Evolutionary conservation across 1,139 yeast species (phyloP).

Genomic region (Geotrichum phurueaensis): DNA sequence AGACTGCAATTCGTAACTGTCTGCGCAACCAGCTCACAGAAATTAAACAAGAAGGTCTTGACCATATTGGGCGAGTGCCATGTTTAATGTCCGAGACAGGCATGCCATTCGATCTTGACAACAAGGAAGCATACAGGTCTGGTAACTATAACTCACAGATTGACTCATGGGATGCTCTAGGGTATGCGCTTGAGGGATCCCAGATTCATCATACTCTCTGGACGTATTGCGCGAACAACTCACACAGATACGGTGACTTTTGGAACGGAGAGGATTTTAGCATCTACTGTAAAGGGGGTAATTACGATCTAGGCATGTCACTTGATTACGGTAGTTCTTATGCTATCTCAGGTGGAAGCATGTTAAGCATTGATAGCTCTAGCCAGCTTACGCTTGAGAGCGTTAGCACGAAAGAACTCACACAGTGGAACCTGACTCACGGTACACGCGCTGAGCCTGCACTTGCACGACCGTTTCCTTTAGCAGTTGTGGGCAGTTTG

Average conservation of each 20-base stretch:
- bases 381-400: not conserved
- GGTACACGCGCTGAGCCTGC: constrained; percentile 49
- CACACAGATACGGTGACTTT: constrained; percentile 76
- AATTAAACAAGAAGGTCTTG: constrained; percentile 54
- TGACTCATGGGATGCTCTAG: constrained; percentile 75
- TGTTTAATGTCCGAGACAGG: constrained; percentile 86
- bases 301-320: not conserved
- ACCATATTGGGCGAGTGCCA: constrained; percentile 34
- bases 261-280: constrained; percentile 95
- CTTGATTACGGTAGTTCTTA: not conserved
- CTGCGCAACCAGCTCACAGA: constrained; percentile 59
- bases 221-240: constrained; percentile 71
- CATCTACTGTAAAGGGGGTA: constrained; percentile 69
- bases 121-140: constrained; percentile 56
- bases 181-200: constrained; percentile 69
- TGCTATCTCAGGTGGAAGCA: not conserved
- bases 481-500: constrained; percentile 30
- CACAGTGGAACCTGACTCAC: constrained; percentile 1
- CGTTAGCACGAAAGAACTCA: not conserved
- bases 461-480: constrained; percentile 35
- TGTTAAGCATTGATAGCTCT: not conserved
- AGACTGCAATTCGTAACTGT: constrained; percentile 65
- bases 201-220: constrained; percentile 72
- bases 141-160: constrained; percentile 73
- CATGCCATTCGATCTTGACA: constrained; percentile 92